phyloP scores from a whole-genome alignment of 768 basidiomycete genomes.

The Lactarius evosmus region DNA sequence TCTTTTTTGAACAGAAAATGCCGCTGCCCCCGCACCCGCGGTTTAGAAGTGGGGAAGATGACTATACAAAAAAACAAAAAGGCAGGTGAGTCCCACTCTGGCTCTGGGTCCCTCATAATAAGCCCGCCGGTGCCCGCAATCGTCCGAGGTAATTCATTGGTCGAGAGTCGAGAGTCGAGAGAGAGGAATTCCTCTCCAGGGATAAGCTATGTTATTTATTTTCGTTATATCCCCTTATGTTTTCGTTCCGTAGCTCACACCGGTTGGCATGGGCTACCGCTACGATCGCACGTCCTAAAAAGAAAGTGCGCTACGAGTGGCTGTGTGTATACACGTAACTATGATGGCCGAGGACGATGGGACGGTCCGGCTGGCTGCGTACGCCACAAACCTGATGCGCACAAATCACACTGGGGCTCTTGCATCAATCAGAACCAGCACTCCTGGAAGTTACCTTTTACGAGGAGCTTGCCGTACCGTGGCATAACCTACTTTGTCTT shows the following conservation, averaged over 20 bases:
- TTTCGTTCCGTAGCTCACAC: not conserved
- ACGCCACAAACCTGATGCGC: not conserved
- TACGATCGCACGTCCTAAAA: not conserved
- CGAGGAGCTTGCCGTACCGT: no score
- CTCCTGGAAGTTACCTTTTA: not conserved
- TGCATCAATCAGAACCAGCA: not conserved
- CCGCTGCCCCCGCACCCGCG: not conserved
- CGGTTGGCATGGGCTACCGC: not conserved
- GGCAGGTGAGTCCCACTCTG: no score
- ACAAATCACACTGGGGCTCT: not conserved
- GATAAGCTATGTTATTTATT: no score
- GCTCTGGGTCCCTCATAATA: no score
- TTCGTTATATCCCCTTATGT: not conserved
- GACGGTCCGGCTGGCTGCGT: not conserved
- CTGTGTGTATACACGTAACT: not conserved
- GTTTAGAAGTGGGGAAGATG: no score
- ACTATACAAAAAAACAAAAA: no score
- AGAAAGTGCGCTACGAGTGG: not conserved
- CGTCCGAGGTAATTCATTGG: not conserved
- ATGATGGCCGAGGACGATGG: not conserved
- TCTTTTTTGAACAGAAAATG: not conserved
- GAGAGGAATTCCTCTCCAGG: not conserved
- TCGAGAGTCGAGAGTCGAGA: not conserved
- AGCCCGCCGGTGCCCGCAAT: not conserved
- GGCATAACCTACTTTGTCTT: not conserved